Evolutionary conservation across 2,329 filamentous ascomycete species (phyloP).

Genomic region (Botryotinia globosa): DNA sequence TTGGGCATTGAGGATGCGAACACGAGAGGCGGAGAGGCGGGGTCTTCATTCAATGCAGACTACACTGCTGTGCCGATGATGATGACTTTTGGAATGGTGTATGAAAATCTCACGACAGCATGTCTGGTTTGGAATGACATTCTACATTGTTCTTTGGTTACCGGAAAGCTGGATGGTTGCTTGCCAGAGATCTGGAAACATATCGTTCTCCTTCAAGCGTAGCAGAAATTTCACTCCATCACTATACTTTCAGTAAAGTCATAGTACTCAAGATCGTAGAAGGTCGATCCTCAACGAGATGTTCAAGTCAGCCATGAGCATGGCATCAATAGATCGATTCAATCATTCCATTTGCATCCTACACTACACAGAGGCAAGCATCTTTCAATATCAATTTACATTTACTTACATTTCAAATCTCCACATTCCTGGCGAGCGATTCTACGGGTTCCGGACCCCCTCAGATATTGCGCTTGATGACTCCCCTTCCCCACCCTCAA

Average conservation of each 20-base stretch:
- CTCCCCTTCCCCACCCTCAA: background rate
- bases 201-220: background rate
- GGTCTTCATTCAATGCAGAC: background rate
- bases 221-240: background rate
- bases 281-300: background rate
- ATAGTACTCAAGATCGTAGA: background rate
- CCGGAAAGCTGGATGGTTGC: background rate
- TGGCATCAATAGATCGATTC: background rate
- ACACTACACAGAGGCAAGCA: background rate
- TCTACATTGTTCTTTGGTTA: background rate
- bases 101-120: background rate
- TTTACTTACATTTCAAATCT: background rate
- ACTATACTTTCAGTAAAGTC: background rate
- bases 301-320: background rate
- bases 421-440: background rate
- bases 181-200: background rate
- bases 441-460: background rate
- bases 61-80: background rate
- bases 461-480: background rate
- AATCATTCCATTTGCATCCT: background rate
- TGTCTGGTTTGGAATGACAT: background rate
- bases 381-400: background rate
- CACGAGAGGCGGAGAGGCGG: conserved; percentile 12
- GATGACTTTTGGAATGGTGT: background rate
- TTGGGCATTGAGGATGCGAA: conserved; percentile 1